Conservation (phyloP, 2,329 filamentous ascomycete genomes). For the Coleophoma cylindrospora region DNA sequence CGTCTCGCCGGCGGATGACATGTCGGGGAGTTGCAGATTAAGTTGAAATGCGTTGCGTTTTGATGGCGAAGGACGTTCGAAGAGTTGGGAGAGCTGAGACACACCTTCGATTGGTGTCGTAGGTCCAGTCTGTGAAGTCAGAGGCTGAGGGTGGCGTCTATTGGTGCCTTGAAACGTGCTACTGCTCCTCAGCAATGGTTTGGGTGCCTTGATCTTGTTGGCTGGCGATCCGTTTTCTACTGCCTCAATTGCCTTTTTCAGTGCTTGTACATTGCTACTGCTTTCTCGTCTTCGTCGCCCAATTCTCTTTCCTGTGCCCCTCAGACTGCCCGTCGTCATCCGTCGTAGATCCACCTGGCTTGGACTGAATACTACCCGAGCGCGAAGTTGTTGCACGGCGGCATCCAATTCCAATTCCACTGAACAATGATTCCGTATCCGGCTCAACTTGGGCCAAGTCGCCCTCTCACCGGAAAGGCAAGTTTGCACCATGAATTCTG, state of each 20-base stretch:
- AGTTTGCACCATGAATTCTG: conserved; percentile 79
- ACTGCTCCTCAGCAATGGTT: conserved; percentile 15
- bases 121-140: conserved; percentile 7
- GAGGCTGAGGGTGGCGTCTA: conserved; percentile 7
- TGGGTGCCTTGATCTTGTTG: conserved; percentile 6
- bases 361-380: conserved; percentile 44
- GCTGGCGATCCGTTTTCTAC: conserved; percentile 7
- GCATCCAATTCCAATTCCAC: conserved; percentile 81
- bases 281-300: conserved; percentile 18
- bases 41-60: conserved; percentile 5
- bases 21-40: conserved; percentile 12
- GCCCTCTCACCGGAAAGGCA: conserved; percentile 76
- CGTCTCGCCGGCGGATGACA: conserved; percentile 23
- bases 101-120: conserved; percentile 7
- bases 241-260: conserved; percentile 1
- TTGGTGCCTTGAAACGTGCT: conserved; percentile 12
- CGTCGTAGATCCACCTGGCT: conserved; percentile 25
- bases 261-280: conserved; percentile 7
- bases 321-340: conserved; percentile 16
- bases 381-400: conserved; percentile 64
- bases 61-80: conserved; percentile 7
- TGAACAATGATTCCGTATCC: conserved; percentile 80
- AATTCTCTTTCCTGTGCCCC: conserved; percentile 3
- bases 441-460: conserved; percentile 85
- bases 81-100: conserved; percentile 1